Evolutionary conservation across 2,329 filamentous ascomycete genomes (phyloP), one percentile per base, ranked within the genome.

Genomic region (Alternaria postmessia): DNA sequence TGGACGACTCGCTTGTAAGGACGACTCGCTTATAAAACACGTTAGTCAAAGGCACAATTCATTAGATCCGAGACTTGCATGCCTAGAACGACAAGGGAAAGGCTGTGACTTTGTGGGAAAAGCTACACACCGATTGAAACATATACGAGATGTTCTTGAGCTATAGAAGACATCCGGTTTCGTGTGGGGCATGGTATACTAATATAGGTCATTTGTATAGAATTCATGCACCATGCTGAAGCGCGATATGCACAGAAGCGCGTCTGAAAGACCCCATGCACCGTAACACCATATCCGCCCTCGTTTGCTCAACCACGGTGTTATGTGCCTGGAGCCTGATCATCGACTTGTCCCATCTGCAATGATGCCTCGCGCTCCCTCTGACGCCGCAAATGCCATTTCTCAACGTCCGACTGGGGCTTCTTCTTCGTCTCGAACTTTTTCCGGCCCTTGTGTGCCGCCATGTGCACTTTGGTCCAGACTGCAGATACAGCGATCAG

Each of bases 331-430:
- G 30, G 46, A 20, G 32, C 8, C 3, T 49, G 46, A 11, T 49
- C 46, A 49, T 42, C 38, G 7, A 12, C 24, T 28, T 38, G 36
- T 7, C 46, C 32, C 26, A 30, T 22, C 2, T 48, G 34, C 36
- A 30, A 11, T 26, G 44, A 38, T 30, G 38, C 38, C 14, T 59
- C 56, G 4, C 43, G 34, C 28, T 24, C 30, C 43, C 18, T 55
- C 43, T 54, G 36, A 36, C 36, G 28, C 5, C 43, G 55, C 49
- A 41, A 22, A 2, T 51, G 51, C 49, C 55, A 54, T 36, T 42
- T 54, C 34, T 58, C 55, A 18, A 54, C 49, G 16, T 58, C 55
- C 16, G 55, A 54, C 34, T 44, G 30, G 5, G 55, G 55, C 32
- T 54, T 48, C 42, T 16, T 30, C 32, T 14, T 30, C 18, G 20